Conservation (phyloP, 768 basidiomycete species). For the Auriscalpium microsporum region DNA sequence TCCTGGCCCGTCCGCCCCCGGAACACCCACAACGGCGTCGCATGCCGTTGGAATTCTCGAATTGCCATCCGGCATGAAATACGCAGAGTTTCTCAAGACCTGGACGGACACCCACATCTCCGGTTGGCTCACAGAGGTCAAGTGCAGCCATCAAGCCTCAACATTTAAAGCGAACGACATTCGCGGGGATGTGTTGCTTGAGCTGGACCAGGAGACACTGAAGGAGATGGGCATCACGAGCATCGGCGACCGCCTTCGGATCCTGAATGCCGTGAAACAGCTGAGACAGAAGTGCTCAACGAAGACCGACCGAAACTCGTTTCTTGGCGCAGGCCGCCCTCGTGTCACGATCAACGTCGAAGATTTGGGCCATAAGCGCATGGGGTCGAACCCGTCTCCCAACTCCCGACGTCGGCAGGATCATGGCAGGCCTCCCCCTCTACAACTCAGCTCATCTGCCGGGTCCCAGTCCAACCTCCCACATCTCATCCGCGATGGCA, state of each 20-base stretch:
- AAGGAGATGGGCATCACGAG: conserved; percentile 87
- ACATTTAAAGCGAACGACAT: conserved; percentile 85
- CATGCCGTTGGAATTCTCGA: conserved; percentile 33
- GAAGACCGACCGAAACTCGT: conserved; percentile 6
- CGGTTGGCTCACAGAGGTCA: conserved; percentile 72
- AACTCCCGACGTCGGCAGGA: conserved; percentile 29
- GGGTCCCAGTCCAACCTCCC: conserved; percentile 57
- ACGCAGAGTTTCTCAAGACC: conserved; percentile 54
- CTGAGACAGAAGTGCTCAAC: conserved; percentile 52
- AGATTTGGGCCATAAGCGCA: conserved; percentile 15
- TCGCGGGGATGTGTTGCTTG: conserved; percentile 82
- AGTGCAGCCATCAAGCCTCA: conserved; percentile 57
- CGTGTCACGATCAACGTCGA: conserved; percentile 6
- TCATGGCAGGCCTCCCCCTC: conserved; percentile 66
- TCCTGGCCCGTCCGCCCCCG: conserved; percentile 35
- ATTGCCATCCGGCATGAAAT: conserved; percentile 49
- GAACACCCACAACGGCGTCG: conserved; percentile 28
- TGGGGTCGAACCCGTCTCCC: conserved; percentile 11
- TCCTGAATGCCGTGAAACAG: conserved; percentile 75
- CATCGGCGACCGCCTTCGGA: conserved; percentile 87
- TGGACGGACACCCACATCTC: conserved; percentile 69
- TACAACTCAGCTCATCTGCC: conserved; percentile 53
- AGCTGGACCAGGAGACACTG: conserved; percentile 78
- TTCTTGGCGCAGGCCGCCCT: neutral
- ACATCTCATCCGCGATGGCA: conserved; percentile 55